Evolutionary conservation across 768 basidiomycete genomes (phyloP).

Genomic region (Mycena filopes): DNA sequence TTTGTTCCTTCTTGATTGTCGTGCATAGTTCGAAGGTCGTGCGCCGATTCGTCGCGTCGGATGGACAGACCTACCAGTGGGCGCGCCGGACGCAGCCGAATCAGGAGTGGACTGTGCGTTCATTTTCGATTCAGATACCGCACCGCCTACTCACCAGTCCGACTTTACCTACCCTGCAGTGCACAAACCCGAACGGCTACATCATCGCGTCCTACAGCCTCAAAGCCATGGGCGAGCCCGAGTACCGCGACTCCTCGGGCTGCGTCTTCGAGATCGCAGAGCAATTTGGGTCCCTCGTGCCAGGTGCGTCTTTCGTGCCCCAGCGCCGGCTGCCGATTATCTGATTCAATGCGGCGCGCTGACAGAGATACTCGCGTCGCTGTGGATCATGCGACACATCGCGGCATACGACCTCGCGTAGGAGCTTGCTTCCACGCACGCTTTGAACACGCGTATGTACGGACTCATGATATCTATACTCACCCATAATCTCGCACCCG

Average conservation of each 20-base stretch:
- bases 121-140: too few relatives aligned
- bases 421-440: too few relatives aligned
- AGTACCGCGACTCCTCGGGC: slow-evolving; percentile 64
- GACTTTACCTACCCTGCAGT: too few relatives aligned
- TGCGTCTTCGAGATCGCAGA: slow-evolving; percentile 74
- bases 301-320: slow-evolving; percentile 52
- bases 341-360: slow-evolving; percentile 1
- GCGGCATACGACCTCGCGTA: slow-evolving; percentile 49
- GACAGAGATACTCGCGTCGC: slow-evolving; percentile 68
- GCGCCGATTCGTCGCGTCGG: slow-evolving; percentile 67
- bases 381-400: slow-evolving; percentile 75
- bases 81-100: slow-evolving; percentile 55
- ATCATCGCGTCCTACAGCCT: slow-evolving; percentile 71
- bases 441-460: too few relatives aligned
- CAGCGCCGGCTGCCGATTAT: not conserved
- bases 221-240: slow-evolving; percentile 64
- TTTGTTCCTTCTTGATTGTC: slow-evolving; percentile 6
- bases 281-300: slow-evolving; percentile 62
- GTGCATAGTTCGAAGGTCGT: slow-evolving; percentile 49
- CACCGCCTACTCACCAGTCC: too few relatives aligned
- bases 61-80: slow-evolving; percentile 74
- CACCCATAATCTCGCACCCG: too few relatives aligned
- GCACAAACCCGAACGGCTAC: slow-evolving; percentile 60
- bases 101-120: slow-evolving; percentile 74
- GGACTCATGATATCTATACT: too few relatives aligned